phyloP scores from a whole-genome alignment of 1,284 basidiomycete species.

The Malassezia japonica region DNA sequence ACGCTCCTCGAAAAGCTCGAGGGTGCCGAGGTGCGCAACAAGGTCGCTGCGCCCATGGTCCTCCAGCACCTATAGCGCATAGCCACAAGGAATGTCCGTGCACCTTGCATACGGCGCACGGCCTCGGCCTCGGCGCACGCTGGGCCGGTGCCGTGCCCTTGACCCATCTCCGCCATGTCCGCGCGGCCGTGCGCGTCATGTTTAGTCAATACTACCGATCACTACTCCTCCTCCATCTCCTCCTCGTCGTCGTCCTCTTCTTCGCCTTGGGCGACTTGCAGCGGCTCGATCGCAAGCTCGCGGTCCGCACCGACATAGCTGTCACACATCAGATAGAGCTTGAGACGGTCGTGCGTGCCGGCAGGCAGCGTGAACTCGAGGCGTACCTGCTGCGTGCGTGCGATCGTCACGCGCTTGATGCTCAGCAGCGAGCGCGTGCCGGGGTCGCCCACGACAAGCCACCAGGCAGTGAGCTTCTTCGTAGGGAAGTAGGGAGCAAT shows the following conservation, averaged over 20 bases:
- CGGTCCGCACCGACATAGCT: slow-evolving; percentile 55
- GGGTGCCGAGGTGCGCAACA: slow-evolving; percentile 59
- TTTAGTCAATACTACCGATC: not conserved
- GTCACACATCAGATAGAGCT: slow-evolving; percentile 86
- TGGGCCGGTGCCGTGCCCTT: no score
- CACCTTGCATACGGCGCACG: no score
- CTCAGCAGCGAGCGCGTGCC: slow-evolving; percentile 64
- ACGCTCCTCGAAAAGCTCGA: slow-evolving; percentile 62
- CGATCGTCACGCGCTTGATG: slow-evolving; percentile 90
- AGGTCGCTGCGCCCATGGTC: slow-evolving; percentile 66
- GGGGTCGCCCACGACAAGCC: slow-evolving; percentile 83
- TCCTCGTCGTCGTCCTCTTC: slow-evolving; percentile 31
- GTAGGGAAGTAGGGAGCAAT: slow-evolving; percentile 83
- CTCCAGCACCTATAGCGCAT: slow-evolving; percentile 17
- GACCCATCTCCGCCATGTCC: no score
- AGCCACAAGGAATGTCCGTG: no score
- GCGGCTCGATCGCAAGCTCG: slow-evolving; percentile 27
- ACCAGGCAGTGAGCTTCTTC: slow-evolving; percentile 91
- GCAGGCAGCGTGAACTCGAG: slow-evolving; percentile 69
- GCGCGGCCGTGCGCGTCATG: no score
- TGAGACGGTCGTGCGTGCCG: slow-evolving; percentile 67
- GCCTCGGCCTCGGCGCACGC: no score
- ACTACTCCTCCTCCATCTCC: no score
- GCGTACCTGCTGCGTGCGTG: slow-evolving; percentile 59
- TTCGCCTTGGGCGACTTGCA: slow-evolving; percentile 37